Conservation (phyloP, 495 filamentous ascomycete genomes). For the Aspergillus diversus region DNA sequence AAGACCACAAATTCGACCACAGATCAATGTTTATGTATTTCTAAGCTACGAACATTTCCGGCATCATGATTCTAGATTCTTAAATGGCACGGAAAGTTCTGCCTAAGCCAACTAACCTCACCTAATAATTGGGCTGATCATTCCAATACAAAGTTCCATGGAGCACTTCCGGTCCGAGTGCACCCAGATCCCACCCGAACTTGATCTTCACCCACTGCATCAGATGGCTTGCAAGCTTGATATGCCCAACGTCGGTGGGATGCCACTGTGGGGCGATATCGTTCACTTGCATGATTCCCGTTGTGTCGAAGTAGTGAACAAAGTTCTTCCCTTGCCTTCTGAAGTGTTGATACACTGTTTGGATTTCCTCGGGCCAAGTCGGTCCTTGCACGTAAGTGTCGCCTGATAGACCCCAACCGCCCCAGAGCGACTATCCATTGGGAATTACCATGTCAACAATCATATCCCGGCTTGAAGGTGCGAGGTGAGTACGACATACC, state of each 20-base stretch:
- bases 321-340: conserved; percentile 49
- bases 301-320: conserved; percentile 70
- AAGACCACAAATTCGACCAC: too few relatives aligned
- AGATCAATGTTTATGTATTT: neutral
- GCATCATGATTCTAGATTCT: neutral
- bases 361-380: conserved; percentile 56
- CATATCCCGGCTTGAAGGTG: neutral
- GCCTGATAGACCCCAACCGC: conserved; percentile 55
- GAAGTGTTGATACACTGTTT: conserved; percentile 58
- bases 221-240: conserved; percentile 69
- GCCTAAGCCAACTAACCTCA: neutral
- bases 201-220: conserved; percentile 56
- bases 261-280: conserved; percentile 66
- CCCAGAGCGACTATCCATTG: conserved; percentile 59
- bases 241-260: conserved; percentile 66
- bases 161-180: conserved; percentile 62
- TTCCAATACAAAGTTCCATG: conserved; percentile 68
- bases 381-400: conserved; percentile 56
- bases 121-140: conserved; percentile 51
- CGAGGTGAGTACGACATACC: conserved; percentile 37
- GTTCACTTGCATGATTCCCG: conserved; percentile 69
- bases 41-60: neutral
- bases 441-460: neutral
- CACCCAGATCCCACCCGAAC: conserved; percentile 63
- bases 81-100: neutral